These are phyloP conservation scores for Dryas octopetala DNA, from an alignment of 306 rosid species.

Conservation along the genomic window DNA sequence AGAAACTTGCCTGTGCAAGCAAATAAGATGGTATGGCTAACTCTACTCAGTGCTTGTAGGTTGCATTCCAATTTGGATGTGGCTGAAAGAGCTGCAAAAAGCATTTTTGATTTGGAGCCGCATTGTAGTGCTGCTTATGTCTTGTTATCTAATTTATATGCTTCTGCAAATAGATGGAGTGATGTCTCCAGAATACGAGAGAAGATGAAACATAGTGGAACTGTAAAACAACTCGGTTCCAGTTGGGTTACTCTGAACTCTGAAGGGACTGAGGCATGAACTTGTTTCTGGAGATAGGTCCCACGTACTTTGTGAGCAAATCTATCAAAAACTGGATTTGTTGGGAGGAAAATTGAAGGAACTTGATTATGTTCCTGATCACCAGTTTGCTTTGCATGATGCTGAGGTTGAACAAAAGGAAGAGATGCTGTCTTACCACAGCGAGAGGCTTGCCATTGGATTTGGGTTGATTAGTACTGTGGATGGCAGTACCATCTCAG, in stretches of 20 bases:
- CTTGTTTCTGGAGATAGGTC: slow-evolving; percentile 64
- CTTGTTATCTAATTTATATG: slow-evolving; percentile 72
- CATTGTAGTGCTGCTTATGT: slow-evolving; percentile 64
- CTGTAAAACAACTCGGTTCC: slow-evolving; percentile 75
- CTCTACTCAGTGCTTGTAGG: slow-evolving; percentile 66
- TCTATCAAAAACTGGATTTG: slow-evolving; percentile 60
- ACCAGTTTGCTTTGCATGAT: slow-evolving; percentile 60
- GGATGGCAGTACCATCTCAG: slow-evolving; percentile 43
- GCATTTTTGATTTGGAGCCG: slow-evolving; percentile 53
- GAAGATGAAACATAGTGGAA: slow-evolving; percentile 58
- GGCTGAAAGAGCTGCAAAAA: slow-evolving; percentile 67
- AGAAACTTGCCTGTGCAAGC: slow-evolving; percentile 59
- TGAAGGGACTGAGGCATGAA: slow-evolving; percentile 41
- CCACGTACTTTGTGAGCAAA: slow-evolving; percentile 49
- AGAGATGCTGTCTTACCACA: slow-evolving; percentile 62
- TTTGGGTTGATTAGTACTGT: slow-evolving; percentile 66
- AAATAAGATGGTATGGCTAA: slow-evolving; percentile 64
- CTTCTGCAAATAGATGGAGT: slow-evolving; percentile 68
- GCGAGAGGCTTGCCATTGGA: slow-evolving; percentile 76
- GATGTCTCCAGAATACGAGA: slow-evolving; percentile 58
- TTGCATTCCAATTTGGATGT: slow-evolving; percentile 58
- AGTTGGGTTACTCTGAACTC: slow-evolving; percentile 61
- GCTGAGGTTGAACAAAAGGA: slow-evolving; percentile 70
- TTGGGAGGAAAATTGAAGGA: slow-evolving; percentile 63
- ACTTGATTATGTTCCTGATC: slow-evolving; percentile 67